Evolutionary conservation across 345 rosid genomes (phyloP).

Genomic region (Syzygium aromaticum): DNA sequence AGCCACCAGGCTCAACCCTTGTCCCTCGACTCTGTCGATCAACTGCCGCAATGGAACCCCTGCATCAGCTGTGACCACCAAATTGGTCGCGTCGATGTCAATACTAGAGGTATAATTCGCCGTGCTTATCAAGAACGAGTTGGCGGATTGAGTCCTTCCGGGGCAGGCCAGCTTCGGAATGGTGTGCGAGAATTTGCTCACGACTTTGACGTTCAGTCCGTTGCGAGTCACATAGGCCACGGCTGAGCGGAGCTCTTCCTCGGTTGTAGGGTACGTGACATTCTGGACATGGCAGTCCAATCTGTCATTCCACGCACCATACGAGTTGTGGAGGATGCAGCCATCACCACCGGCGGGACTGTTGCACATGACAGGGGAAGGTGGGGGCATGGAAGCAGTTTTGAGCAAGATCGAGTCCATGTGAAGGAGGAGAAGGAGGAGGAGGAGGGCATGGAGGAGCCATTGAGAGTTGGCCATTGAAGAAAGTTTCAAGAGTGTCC

Average conservation of each 20-base stretch:
- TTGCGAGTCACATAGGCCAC: slow-evolving; percentile 49
- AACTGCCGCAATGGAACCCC: slow-evolving; percentile 58
- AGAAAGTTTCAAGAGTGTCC: neutral
- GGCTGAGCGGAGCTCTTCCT: slow-evolving; percentile 51
- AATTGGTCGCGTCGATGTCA: slow-evolving; percentile 31
- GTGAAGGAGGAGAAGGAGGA: neutral
- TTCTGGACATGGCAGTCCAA: slow-evolving; percentile 37
- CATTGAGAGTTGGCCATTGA: neutral
- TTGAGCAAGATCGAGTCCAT: neutral
- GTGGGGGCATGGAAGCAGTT: neutral
- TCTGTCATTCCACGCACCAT: slow-evolving; percentile 77
- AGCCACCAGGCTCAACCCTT: slow-evolving; percentile 58
- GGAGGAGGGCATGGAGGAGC: neutral
- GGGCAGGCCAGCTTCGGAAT: slow-evolving; percentile 88
- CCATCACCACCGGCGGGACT: slow-evolving; percentile 30
- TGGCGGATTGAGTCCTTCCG: neutral
- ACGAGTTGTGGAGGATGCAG: slow-evolving; percentile 61
- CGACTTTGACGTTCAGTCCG: slow-evolving; percentile 58
- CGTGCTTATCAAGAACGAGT: slow-evolving; percentile 62
- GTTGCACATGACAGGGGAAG: neutral
- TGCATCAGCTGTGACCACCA: slow-evolving; percentile 59
- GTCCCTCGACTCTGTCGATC: slow-evolving; percentile 56
- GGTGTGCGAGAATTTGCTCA: slow-evolving; percentile 67
- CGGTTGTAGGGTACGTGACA: slow-evolving; percentile 53
- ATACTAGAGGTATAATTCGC: slow-evolving; percentile 31